Percentiles rank a stretch among this genome's conserved stretches.
Evolutionary conservation across 768 basidiomycete species (phyloP).

Genomic region (Auricularia cornea): DNA sequence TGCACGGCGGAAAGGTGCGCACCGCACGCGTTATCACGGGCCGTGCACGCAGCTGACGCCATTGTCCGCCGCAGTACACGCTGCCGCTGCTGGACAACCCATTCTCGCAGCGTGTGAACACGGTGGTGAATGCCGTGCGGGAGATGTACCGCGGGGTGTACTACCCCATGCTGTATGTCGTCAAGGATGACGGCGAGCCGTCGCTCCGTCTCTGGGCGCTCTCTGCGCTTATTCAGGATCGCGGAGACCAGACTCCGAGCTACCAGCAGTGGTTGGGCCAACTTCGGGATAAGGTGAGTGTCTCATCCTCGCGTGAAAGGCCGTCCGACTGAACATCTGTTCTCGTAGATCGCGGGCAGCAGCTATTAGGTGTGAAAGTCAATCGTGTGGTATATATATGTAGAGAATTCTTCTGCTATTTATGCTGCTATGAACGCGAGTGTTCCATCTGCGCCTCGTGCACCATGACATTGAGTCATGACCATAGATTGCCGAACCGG

Average conservation of each 20-base stretch:
- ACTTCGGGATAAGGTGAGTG: conserved; percentile 76
- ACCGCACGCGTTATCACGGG: background rate
- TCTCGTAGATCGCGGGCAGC: too few relatives aligned
- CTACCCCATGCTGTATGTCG: conserved; percentile 88
- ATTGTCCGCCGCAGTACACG: conserved; percentile 48
- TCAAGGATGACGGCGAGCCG: conserved; percentile 97
- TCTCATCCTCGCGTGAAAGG: too few relatives aligned
- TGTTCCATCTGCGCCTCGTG: too few relatives aligned
- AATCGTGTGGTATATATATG: too few relatives aligned
- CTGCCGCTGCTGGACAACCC: conserved; percentile 86
- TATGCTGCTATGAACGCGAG: too few relatives aligned
- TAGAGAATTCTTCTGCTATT: too few relatives aligned
- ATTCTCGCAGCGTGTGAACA: conserved; percentile 93
- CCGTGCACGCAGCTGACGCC: background rate
- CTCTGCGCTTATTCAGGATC: conserved; percentile 89
- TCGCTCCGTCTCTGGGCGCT: conserved; percentile 93
- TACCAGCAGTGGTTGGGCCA: conserved; percentile 91
- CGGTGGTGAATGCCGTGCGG: conserved; percentile 86
- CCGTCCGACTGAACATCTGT: too few relatives aligned
- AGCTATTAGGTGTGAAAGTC: too few relatives aligned
- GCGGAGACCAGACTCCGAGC: conserved; percentile 88
- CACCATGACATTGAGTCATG: too few relatives aligned
- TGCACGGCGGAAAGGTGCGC: conserved; percentile 88
- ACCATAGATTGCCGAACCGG: too few relatives aligned
- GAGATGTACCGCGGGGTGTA: conserved; percentile 91